Evolutionary conservation across 495 filamentous ascomycete genomes (phyloP).

Genomic region (Apodospora peruviana): DNA sequence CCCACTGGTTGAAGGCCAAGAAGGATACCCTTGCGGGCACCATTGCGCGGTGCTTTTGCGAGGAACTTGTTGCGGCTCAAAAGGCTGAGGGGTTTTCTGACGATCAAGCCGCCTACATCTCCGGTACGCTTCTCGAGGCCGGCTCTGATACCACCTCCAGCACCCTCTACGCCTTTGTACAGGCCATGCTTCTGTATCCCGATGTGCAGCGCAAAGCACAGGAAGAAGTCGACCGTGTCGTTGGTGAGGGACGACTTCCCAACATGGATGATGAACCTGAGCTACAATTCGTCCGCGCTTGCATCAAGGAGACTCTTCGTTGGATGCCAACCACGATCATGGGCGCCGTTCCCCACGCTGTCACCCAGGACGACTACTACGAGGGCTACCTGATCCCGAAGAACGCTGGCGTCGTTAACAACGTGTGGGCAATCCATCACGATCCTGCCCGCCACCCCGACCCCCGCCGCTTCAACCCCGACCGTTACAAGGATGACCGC

Average conservation of each 20-base stretch:
- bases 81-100: constrained; percentile 35
- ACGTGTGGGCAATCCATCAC: constrained; percentile 43
- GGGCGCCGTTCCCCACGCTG: constrained; percentile 50
- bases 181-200: constrained; percentile 51
- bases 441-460: constrained; percentile 32
- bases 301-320: constrained; percentile 53
- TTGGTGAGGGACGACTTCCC: constrained; percentile 44
- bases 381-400: constrained; percentile 49
- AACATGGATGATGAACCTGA: constrained; percentile 44
- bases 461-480: constrained; percentile 31
- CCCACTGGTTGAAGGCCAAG: constrained; percentile 30
- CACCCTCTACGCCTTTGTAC: constrained; percentile 52
- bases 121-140: constrained; percentile 50
- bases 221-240: constrained; percentile 47
- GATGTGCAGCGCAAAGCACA: constrained; percentile 46
- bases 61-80: constrained; percentile 33
- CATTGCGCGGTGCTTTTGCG: constrained; percentile 34
- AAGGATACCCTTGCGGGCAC: constrained; percentile 19
- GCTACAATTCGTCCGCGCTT: constrained; percentile 47
- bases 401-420: constrained; percentile 38
- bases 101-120: constrained; percentile 36
- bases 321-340: constrained; percentile 55
- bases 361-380: constrained; percentile 46
- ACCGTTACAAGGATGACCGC: constrained; percentile 23
- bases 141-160: constrained; percentile 53